phyloP scores from a whole-genome alignment of 176 grass and related monocot species.

The Carex parvula region DNA sequence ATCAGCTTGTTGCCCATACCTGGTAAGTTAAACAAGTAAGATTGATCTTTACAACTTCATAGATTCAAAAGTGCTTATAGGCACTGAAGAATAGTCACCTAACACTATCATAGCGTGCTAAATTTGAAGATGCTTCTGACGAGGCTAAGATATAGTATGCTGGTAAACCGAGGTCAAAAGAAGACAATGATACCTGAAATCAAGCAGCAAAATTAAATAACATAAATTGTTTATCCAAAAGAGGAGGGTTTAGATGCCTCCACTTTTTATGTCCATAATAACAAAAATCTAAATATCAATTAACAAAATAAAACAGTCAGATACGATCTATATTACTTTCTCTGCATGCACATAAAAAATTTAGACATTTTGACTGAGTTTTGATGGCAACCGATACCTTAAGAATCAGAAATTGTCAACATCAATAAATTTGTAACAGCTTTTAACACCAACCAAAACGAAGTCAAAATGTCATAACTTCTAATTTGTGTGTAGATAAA shows the following conservation, averaged over 20 bases:
- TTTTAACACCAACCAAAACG: not conserved
- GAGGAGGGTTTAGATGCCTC: not conserved
- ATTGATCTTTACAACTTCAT: not conserved
- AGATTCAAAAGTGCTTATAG: not conserved
- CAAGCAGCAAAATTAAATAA: slow-evolving; percentile 16
- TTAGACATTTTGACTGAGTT: not conserved
- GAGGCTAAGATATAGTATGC: slow-evolving; percentile 90
- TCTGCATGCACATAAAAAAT: not conserved
- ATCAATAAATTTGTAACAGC: not conserved
- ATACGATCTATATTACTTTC: not conserved
- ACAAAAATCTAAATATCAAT: not conserved
- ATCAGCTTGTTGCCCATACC: slow-evolving; percentile 62
- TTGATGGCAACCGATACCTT: too few relatives aligned
- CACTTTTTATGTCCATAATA: not conserved
- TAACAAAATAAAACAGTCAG: not conserved
- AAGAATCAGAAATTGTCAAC: not conserved
- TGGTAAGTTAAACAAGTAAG: slow-evolving; percentile 33
- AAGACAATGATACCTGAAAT: slow-evolving; percentile 80
- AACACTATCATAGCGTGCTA: slow-evolving; percentile 95
- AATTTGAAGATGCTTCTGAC: slow-evolving; percentile 96
- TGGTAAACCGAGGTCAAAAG: slow-evolving; percentile 86
- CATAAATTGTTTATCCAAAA: not conserved
- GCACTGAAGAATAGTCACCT: slow-evolving; percentile 39
- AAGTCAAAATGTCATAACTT: not conserved
- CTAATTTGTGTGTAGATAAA: not conserved